A percentile compares a stretch with the other conserved stretches of the same genome.
Evolutionary conservation across 495 filamentous ascomycete genomes (phyloP).

Genomic region (Terfezia claveryi): DNA sequence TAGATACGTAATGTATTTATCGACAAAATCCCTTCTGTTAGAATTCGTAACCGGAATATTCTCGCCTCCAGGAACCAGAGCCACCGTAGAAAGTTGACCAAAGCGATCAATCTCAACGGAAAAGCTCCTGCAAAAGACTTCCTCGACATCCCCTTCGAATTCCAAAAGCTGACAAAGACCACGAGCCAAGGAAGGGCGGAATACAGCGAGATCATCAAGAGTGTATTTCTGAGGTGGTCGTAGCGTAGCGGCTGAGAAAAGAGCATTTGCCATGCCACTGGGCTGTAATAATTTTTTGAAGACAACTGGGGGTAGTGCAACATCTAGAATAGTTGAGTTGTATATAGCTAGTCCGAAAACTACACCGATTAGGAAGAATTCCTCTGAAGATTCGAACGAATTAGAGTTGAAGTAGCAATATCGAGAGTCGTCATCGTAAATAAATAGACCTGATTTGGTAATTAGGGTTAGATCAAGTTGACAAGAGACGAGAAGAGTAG

Average conservation of each 20-base stretch:
- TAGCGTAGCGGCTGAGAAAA: slow-evolving; percentile 30
- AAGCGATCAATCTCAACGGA: slow-evolving; percentile 58
- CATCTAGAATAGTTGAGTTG: slow-evolving; percentile 86
- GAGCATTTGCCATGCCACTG: slow-evolving; percentile 39
- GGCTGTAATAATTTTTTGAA: slow-evolving; percentile 57
- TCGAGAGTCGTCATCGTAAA: slow-evolving; percentile 83
- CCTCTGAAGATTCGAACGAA: slow-evolving; percentile 80
- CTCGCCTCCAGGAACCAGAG: slow-evolving; percentile 58
- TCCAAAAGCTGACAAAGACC: slow-evolving; percentile 59
- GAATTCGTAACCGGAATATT: slow-evolving; percentile 57
- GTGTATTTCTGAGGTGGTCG: slow-evolving; percentile 46
- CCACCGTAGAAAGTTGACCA: slow-evolving; percentile 39
- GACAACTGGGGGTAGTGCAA: slow-evolving; percentile 76
- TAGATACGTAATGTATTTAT: slow-evolving; percentile 61
- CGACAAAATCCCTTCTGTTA: slow-evolving; percentile 74
- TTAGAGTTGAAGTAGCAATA: slow-evolving; percentile 92
- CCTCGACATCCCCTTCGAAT: slow-evolving; percentile 67
- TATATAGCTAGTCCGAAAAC: slow-evolving; percentile 83
- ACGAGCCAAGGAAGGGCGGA: slow-evolving; percentile 51
- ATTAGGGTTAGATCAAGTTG: background rate
- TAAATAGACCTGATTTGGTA: slow-evolving; percentile 44
- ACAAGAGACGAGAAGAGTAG: background rate
- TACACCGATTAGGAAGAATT: slow-evolving; percentile 80
- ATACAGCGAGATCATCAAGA: slow-evolving; percentile 69
- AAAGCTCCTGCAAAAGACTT: slow-evolving; percentile 67